Evolutionary conservation across 164 flowering plant species (phyloP).

Genomic region (Aristolochia contorta): DNA sequence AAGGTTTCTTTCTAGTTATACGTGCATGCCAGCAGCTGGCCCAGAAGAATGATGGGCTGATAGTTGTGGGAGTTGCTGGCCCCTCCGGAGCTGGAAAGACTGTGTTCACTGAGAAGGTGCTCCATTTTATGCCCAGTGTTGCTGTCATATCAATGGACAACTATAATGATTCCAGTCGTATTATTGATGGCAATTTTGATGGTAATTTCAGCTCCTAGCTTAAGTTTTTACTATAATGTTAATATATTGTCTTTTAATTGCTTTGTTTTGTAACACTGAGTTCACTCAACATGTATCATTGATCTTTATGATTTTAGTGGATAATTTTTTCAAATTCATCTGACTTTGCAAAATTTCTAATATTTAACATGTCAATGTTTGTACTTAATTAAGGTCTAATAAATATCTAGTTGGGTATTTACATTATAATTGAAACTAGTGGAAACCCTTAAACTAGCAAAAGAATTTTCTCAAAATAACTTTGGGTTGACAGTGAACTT

Average conservation of each 20-base stretch:
- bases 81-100: conserved; percentile 99
- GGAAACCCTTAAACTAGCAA: too few relatives aligned
- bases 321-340: too few relatives aligned
- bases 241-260: background rate
- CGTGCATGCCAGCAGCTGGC: conserved; percentile 87
- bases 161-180: conserved; percentile 85
- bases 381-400: too few relatives aligned
- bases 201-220: conserved; percentile 32
- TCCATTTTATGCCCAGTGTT: conserved; percentile 83
- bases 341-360: too few relatives aligned
- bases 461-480: too few relatives aligned
- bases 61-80: conserved; percentile 84
- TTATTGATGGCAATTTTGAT: conserved; percentile 95
- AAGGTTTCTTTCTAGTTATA: conserved; percentile 81
- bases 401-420: too few relatives aligned
- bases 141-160: conserved; percentile 94
- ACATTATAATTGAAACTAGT: too few relatives aligned
- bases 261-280: too few relatives aligned
- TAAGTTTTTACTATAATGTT: background rate
- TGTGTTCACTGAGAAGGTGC: conserved; percentile 79
- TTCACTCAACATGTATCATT: too few relatives aligned
- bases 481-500: too few relatives aligned
- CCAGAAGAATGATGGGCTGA: conserved; percentile 80
- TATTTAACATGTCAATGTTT: too few relatives aligned
- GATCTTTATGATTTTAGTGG: too few relatives aligned